phyloP scores from a whole-genome alignment of 179 eudicot species.

The Spergularia azorica region DNA sequence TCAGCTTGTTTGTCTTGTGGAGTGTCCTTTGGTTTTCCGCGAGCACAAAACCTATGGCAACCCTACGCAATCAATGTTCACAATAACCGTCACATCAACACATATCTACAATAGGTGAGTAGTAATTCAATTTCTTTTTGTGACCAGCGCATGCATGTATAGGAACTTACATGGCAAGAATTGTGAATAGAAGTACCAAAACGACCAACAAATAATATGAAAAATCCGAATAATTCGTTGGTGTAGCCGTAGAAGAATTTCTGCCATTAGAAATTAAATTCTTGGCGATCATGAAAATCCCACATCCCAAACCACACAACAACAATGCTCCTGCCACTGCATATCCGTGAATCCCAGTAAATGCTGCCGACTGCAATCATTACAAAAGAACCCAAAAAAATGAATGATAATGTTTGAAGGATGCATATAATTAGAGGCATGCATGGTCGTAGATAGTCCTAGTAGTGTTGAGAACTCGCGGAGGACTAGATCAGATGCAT shows the following conservation, averaged over 20 bases:
- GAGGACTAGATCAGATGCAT: no score
- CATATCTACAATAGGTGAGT: no score
- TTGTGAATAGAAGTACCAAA: constrained; percentile 43
- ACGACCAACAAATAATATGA: constrained; percentile 38
- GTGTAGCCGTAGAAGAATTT: constrained; percentile 25
- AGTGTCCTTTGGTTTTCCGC: constrained; percentile 43
- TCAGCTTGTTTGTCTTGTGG: constrained; percentile 42
- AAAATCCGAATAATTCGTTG: constrained; percentile 31
- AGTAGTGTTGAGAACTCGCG: no score
- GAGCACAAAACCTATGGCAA: constrained; percentile 50
- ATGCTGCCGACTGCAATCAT: constrained; percentile 63
- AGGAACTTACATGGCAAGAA: constrained; percentile 63
- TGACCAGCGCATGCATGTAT: no score
- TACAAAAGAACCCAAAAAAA: neutral
- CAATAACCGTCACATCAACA: neutral
- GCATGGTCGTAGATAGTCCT: no score
- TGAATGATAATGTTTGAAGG: neutral
- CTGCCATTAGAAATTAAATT: constrained; percentile 6
- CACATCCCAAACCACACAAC: constrained; percentile 55
- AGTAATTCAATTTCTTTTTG: no score
- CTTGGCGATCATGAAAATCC: constrained; percentile 42
- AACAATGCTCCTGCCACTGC: constrained; percentile 61
- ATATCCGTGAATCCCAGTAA: constrained; percentile 78
- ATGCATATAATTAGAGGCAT: no score
- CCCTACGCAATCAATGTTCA: constrained; percentile 37